Base-by-base conservation (phyloP, 2,329 filamentous ascomycete species). In the Trichoderma arundinaceum region DNA sequence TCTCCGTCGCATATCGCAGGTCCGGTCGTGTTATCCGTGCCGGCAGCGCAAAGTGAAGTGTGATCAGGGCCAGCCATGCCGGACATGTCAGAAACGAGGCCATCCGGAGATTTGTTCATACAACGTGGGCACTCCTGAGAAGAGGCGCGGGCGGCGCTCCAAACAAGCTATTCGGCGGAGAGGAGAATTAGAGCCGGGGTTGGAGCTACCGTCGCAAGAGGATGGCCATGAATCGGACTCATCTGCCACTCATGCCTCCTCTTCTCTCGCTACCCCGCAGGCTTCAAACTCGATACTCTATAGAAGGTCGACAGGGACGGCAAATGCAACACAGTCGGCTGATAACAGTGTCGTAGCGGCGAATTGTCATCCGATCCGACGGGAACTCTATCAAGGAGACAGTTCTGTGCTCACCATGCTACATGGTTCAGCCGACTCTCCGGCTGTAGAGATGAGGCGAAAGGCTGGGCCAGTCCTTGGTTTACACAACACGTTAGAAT, bases 11-110 rank as follows among this genome's bases (percentile, higher is more conserved):
- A 38, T 65, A 3, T 51, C 54, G 9, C 63, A 65, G 54, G 53
- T 46, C 13, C 43, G 56, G 22, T 65, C 63, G 13, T 65, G 63
- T 33, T 65, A 65, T 52, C 63, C 63, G 12, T 65, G 63, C 13
- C 63, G 63, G 32, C 63, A 65, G 44, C 63, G 63, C 43, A 65
- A 65, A 7, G 63, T 65, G 10, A 65, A 65, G 32, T 65, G 63
- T 46, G 54, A 65, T 22, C 63, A 65, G 12, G 46, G 56, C 22
- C 63, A 65, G 22, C 63, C 63, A 0, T 65, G 63, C 35, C 63
- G 41, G 33, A 65, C 63, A 2, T 65, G 63, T 12, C 63, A 60
- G 63, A 65, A 60, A 43, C 54, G 63, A 48, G 54, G 54, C 9
- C 63, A 65, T 58, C 63, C 63, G 9, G 44, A 65, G 33, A 65